Evolutionary conservation across 2,329 filamentous ascomycete species (phyloP).

Genomic region (Dactylellina drechsleri): DNA sequence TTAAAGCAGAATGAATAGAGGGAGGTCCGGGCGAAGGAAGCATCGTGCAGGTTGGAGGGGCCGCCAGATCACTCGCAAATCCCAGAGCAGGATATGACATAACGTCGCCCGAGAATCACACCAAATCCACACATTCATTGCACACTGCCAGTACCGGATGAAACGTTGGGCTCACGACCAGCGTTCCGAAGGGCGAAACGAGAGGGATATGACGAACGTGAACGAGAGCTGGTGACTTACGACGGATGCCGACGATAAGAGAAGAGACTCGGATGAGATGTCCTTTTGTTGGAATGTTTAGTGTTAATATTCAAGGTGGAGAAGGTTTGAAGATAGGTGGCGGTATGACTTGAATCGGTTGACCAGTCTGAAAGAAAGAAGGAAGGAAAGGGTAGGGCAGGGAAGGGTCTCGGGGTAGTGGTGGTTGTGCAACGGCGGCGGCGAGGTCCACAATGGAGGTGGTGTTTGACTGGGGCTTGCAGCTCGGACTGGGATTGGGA

Average conservation of each 20-base stretch:
- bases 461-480: background rate
- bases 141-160: background rate
- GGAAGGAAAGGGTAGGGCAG: background rate
- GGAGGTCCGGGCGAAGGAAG: background rate
- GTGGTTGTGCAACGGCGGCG: background rate
- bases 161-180: slow-evolving; percentile 1
- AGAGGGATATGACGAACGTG: slow-evolving; percentile 15
- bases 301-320: background rate
- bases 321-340: slow-evolving; percentile 15
- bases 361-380: background rate
- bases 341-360: slow-evolving; percentile 29
- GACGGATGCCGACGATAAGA: slow-evolving; percentile 19
- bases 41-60: slow-evolving; percentile 6
- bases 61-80: slow-evolving; percentile 41
- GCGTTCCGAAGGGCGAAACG: slow-evolving; percentile 1
- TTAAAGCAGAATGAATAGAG: background rate
- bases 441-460: background rate
- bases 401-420: slow-evolving; percentile 2
- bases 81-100: slow-evolving; percentile 41
- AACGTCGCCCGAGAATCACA: slow-evolving; percentile 51
- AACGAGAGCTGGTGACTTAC: slow-evolving; percentile 16
- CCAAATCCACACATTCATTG: slow-evolving; percentile 20
- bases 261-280: no score
- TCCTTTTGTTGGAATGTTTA: background rate
- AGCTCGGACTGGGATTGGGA: background rate